Percentiles rank a stretch among this genome's conserved stretches.
Conservation (phyloP, 805 yeast genomes). For the Kurtzmaniella fragi region DNA sequence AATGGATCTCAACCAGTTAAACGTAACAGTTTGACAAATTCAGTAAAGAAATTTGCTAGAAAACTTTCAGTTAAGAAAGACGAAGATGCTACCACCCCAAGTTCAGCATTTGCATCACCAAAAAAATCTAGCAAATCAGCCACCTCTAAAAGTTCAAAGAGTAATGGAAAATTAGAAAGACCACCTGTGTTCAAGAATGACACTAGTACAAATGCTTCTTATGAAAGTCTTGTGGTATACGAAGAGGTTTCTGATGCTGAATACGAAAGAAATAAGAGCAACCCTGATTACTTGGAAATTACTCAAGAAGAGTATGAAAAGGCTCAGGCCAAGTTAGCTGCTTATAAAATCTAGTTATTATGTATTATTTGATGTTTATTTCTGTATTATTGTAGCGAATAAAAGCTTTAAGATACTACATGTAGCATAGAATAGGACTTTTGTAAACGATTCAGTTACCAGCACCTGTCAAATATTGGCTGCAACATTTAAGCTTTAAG, state of each 20-base stretch:
- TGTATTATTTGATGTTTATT: no score
- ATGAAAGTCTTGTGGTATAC: conserved; percentile 24
- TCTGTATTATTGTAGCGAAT: no score
- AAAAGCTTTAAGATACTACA: no score
- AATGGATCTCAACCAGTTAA: conserved; percentile 6
- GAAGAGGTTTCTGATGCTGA: conserved; percentile 49
- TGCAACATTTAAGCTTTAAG: no score
- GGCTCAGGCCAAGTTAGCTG: conserved; percentile 1
- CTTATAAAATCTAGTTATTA: no score
- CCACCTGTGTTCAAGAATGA: neutral
- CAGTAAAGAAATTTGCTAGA: conserved; percentile 5
- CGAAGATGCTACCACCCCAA: neutral
- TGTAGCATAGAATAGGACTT: no score
- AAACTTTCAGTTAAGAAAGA: conserved; percentile 1
- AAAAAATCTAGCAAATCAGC: neutral
- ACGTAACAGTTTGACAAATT: conserved; percentile 3
- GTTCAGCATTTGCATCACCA: neutral
- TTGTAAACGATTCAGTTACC: no score
- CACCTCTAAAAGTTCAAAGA: neutral
- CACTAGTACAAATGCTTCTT: conserved; percentile 1
- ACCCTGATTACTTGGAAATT: conserved; percentile 46
- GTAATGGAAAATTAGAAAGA: neutral
- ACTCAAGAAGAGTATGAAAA: conserved; percentile 19
- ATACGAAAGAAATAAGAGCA: conserved; percentile 37
- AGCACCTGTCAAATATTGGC: no score